Evolutionary conservation across 352 stramenopile genomes (phyloP).

Genomic region (Pythium aristosporum): DNA sequence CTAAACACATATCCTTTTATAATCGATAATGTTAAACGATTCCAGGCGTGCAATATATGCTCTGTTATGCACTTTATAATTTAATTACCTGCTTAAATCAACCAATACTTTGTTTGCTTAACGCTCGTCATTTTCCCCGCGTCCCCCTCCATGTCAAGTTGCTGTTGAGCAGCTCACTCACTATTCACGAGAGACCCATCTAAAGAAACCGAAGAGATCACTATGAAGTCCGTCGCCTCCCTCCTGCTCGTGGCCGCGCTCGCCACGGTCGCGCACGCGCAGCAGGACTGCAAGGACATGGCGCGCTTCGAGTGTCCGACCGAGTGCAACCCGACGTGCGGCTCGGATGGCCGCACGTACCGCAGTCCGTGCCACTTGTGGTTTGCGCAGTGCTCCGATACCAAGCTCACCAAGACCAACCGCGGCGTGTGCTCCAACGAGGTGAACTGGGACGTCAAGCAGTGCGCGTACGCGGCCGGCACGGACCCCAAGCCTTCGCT

Average conservation of each 20-base stretch:
- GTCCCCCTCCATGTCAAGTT: neutral
- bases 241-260: neutral
- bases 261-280: neutral
- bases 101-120: too few species aligned
- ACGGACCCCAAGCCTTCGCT: slow-evolving; percentile 1
- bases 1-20: too few species aligned
- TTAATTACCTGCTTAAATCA: too few species aligned
- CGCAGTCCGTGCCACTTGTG: slow-evolving; percentile 38
- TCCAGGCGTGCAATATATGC: too few species aligned
- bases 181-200: neutral
- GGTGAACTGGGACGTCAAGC: neutral
- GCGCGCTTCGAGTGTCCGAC: slow-evolving; percentile 25
- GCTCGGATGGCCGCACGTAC: slow-evolving; percentile 46
- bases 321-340: slow-evolving; percentile 39
- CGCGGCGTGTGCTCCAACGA: slow-evolving; percentile 26
- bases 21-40: too few species aligned
- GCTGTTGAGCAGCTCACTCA: too few species aligned
- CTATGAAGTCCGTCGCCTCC: neutral
- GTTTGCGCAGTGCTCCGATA: slow-evolving; percentile 34
- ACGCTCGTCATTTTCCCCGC: neutral
- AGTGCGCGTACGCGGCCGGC: slow-evolving; percentile 2
- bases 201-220: neutral
- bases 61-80: too few species aligned
- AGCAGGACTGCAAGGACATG: slow-evolving; percentile 11
- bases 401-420: slow-evolving; percentile 24